phyloP scores from a whole-genome alignment of 768 basidiomycete genomes.

The Tricholoma furcatifolium region DNA sequence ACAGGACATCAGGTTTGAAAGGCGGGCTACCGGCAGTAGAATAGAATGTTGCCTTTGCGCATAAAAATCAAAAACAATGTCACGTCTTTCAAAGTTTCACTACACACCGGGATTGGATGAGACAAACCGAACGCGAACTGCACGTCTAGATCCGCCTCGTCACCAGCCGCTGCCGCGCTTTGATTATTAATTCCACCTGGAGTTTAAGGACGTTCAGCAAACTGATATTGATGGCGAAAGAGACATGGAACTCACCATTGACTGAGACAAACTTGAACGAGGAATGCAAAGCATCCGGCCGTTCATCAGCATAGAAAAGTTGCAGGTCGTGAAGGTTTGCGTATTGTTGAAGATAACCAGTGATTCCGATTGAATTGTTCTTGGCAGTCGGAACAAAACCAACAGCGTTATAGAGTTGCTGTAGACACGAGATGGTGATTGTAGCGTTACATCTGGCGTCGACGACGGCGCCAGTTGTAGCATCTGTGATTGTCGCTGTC shows the following conservation, averaged over 20 bases:
- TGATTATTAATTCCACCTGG: slow-evolving; percentile 65
- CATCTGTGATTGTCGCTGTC: slow-evolving; percentile 14
- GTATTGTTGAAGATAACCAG: slow-evolving; percentile 52
- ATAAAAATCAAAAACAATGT: background rate
- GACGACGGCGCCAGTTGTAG: slow-evolving; percentile 34
- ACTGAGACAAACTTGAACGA: slow-evolving; percentile 54
- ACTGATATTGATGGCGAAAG: slow-evolving; percentile 9
- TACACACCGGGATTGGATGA: slow-evolving; percentile 48
- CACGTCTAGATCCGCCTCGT: slow-evolving; percentile 66
- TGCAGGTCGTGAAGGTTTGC: slow-evolving; percentile 54
- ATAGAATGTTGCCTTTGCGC: slow-evolving; percentile 45
- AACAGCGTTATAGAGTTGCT: slow-evolving; percentile 53
- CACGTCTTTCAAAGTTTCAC: background rate
- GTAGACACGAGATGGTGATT: slow-evolving; percentile 53
- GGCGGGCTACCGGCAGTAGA: slow-evolving; percentile 64
- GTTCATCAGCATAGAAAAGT: slow-evolving; percentile 47
- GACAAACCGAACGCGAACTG: slow-evolving; percentile 68
- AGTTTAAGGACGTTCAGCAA: slow-evolving; percentile 1
- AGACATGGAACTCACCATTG: slow-evolving; percentile 39
- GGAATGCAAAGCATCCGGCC: slow-evolving; percentile 46
- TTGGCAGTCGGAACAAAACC: slow-evolving; percentile 42
- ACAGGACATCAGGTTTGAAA: slow-evolving; percentile 46
- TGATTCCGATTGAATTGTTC: slow-evolving; percentile 51
- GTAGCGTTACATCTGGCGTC: slow-evolving; percentile 47
- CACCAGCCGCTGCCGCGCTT: slow-evolving; percentile 47